phyloP scores from a whole-genome alignment of 306 rosid species.

The Dryas alaskensis region DNA sequence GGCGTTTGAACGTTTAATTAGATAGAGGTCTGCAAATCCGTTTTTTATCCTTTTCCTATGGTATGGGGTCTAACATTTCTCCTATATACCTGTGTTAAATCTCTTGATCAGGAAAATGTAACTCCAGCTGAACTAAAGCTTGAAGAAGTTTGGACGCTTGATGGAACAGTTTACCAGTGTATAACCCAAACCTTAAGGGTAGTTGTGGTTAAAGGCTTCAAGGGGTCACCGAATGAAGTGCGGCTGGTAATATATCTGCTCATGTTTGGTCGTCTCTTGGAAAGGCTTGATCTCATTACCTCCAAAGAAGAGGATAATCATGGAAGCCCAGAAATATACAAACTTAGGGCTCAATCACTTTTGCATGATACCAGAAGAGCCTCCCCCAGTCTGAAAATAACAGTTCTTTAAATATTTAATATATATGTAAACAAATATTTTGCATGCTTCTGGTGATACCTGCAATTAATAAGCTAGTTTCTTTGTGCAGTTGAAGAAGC shows the following conservation, averaged over 20 bases:
- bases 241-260: not conserved
- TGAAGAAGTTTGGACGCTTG: not conserved
- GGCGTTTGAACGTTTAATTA: no score
- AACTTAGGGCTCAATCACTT: not conserved
- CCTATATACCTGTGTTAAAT: not conserved
- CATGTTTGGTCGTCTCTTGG: slow-evolving; percentile 7
- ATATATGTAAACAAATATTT: no score
- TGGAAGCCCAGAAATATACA: not conserved
- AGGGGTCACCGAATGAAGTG: slow-evolving; percentile 14
- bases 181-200: slow-evolving; percentile 1
- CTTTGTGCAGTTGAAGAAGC: no score
- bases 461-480: no score
- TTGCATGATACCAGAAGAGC: not conserved
- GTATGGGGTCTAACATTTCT: no score
- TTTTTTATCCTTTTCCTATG: no score
- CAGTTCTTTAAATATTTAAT: not conserved
- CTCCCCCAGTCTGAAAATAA: not conserved
- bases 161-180: not conserved
- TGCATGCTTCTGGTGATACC: no score
- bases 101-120: slow-evolving; percentile 27
- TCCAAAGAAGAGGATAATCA: not conserved
- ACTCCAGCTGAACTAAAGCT: slow-evolving; percentile 22
- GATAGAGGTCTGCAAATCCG: no score
- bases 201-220: slow-evolving; percentile 20
- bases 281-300: not conserved